Evolutionary conservation across 2,329 filamentous ascomycete species (phyloP), one percentile per base, ranked within the genome.

Genomic region (Penicillium sp.): DNA sequence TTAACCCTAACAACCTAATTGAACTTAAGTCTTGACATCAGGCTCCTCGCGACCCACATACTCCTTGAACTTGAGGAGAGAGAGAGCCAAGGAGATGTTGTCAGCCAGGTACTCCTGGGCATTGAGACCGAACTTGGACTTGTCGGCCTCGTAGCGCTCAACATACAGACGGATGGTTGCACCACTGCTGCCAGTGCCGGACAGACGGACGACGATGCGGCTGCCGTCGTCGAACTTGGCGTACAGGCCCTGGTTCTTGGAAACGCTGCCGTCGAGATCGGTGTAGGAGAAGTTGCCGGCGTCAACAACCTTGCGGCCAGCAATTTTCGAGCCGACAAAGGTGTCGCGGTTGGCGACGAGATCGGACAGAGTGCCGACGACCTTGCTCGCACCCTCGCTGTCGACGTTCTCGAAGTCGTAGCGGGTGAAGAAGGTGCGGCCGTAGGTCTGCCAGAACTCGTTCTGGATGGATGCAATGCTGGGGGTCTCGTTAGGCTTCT

Each of bases 371-470:
- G 90, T 86, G 53, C 84, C 87, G 42, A 96, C 88, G 55, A 99
- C 87, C 79, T 96, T 93, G 79, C 89, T 89, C 60, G 94, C 94
- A 38, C 90, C 92, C 8, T 93, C 91, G 43, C 87, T 88, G 78
- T 96, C 91, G 62, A 96, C 91, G 65, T 95, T 85, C 78, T 99
- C 94, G 78, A 96, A 99, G 78, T 99, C 94, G 77, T 97, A 97
- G 61, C 94, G 90, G 40, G 94, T 99, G 84, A 99, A 99, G 82
- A 97, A 99, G 30, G 92, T 97, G 56, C 94, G 91, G 68, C 94
- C 94, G 74, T 99, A 99, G 53, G 85, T 90, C 68, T 84, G 84
- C 94, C 94, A 99, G 84, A 99, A 97, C 72, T 97, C 91, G 68
- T 91, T 86, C 79, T 99, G 94, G 73, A 99, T 97, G 75, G 92